Percentiles rank a stretch among this genome's conserved stretches.
These are phyloP conservation scores for Agmasoma carcini DNA, from an alignment of 371 early-diverging fungal species.

Conservation along the genomic window DNA sequence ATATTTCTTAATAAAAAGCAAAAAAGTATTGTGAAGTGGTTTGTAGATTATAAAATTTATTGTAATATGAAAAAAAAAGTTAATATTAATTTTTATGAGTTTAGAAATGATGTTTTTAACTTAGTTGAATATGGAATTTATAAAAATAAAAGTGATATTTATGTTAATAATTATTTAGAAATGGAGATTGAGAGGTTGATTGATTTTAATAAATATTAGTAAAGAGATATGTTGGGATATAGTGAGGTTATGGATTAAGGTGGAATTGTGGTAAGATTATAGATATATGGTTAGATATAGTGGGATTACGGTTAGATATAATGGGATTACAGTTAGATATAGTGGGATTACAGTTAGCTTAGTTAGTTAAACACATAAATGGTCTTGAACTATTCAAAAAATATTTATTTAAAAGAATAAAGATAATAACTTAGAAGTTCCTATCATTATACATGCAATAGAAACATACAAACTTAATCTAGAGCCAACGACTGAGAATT, in stretches of 20 bases:
- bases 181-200: constrained; percentile 28
- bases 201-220: constrained; percentile 12
- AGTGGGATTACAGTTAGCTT: too few species aligned
- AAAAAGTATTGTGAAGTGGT: constrained; percentile 13
- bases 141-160: constrained; percentile 29
- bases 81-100: constrained; percentile 38
- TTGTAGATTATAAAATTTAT: constrained; percentile 12
- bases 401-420: constrained; percentile 30
- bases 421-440: constrained; percentile 20
- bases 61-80: constrained; percentile 18
- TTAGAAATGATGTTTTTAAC: constrained; percentile 23
- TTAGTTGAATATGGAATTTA: constrained; percentile 31
- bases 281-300: too few species aligned
- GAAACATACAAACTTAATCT: constrained; percentile 46
- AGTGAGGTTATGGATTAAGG: too few species aligned
- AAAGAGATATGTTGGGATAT: too few species aligned
- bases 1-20: constrained; percentile 14
- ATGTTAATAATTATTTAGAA: background rate
- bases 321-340: too few species aligned
- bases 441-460: constrained; percentile 33
- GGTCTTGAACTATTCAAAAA: constrained; percentile 3
- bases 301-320: too few species aligned
- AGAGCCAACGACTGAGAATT: constrained; percentile 45
- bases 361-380: too few species aligned
- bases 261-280: too few species aligned